Evolutionary conservation across 2,329 filamentous ascomycete species (phyloP).

Genomic region (Amesomyces nigricolor): DNA sequence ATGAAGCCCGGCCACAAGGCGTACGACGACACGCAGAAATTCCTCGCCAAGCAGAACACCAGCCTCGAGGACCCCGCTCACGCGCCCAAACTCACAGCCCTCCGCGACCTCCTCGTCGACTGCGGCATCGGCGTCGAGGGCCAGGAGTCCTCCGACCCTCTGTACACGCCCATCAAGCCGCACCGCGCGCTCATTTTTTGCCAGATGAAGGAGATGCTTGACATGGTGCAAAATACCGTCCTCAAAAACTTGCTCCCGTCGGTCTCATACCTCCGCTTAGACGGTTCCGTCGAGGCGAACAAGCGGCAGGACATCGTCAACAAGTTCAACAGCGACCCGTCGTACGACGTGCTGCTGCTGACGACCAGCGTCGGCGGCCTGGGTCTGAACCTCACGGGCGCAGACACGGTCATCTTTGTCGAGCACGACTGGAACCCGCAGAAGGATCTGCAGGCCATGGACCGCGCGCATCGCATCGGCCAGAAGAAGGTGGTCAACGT

Average conservation of each 20-base stretch:
- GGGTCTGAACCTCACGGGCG: conserved; percentile 90
- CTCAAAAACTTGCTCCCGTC: conserved; percentile 85
- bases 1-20: conserved; percentile 90
- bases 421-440: conserved; percentile 99
- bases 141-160: conserved; percentile 51
- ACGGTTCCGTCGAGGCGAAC: conserved; percentile 86
- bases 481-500: conserved; percentile 99
- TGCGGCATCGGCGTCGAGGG: conserved; percentile 86
- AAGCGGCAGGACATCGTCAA: conserved; percentile 98
- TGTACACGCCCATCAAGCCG: conserved; percentile 81
- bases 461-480: conserved; percentile 93
- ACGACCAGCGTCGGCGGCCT: conserved; percentile 94
- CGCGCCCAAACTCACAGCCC: conserved; percentile 84
- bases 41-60: conserved; percentile 72
- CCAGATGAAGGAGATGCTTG: conserved; percentile 99
- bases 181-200: conserved; percentile 96
- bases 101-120: conserved; percentile 92
- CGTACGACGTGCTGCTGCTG: conserved; percentile 86
- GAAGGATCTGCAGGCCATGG: conserved; percentile 98
- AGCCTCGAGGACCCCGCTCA: conserved; percentile 79
- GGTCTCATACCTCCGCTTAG: conserved; percentile 89
- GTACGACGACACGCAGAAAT: conserved; percentile 80
- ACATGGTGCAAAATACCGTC: conserved; percentile 95
- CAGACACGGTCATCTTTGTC: conserved; percentile 98
- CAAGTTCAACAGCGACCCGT: conserved; percentile 96